Evolutionary conservation across 1,284 basidiomycete species (phyloP), one percentile per base, ranked within the genome.

Genomic region (Peniophora sp.): DNA sequence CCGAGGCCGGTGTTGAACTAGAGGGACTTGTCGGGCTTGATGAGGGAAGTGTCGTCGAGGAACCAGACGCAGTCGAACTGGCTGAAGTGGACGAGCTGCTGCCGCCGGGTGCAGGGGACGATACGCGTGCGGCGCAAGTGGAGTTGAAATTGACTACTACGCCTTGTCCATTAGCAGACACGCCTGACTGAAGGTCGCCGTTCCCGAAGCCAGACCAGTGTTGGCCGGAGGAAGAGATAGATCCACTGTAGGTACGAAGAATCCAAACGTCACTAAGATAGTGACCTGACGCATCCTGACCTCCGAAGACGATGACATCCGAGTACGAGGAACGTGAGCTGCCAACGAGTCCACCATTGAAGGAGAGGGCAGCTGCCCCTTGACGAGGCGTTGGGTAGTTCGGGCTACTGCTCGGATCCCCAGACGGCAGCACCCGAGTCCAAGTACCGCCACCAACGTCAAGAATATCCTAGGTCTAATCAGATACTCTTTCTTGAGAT

Each of bases 231-330:
- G 73, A 57, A 2, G 75, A 76, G 44, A 87, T 59, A 27, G 73
- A 65, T 8, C 70, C 84, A 52, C 74, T 72, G 62, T 89, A 89
- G 2, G 84, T 77, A 49, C 89, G 72, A 53, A 91, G 69, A 16
- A 91, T 63, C 88, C 88, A 91, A 9, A 91, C 61, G 49, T 91
- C 88, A 43, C 78, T 74, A 2, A 89, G 70, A 60, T 86, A 83
- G 39, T 72, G 77, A 17, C 88, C 88, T 49, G 69, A 62, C 34
- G 71, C 68, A 63, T 88, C 85, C 57, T 77, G 74, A 23, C 88
- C 88, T 45, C 88, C 88, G 58, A 87, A 91, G 11, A 91, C 77
- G 46, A 91, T 74, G n/a, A 78, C 85, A 61, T 91, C 89, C 23
- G 85, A 73, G 32, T 75, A 78, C n/a, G 60, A 59, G 32, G 60